Evolutionary conservation across 2,329 filamentous ascomycete species (phyloP).

Genomic region (Pyricularia sp.): DNA sequence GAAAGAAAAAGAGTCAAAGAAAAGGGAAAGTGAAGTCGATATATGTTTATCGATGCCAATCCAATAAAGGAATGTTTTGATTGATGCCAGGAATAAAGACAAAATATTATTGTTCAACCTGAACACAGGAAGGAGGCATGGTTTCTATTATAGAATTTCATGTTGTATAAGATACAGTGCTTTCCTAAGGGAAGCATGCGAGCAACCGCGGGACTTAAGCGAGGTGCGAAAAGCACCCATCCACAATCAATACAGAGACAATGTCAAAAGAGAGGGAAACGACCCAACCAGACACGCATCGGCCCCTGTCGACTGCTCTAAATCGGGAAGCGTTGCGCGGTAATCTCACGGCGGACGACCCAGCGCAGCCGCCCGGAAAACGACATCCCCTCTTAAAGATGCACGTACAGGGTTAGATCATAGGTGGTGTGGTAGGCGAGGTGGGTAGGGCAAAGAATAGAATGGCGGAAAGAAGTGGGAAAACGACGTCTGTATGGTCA

Average conservation of each 20-base stretch:
- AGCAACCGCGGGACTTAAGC: not conserved
- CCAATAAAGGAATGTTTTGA: not conserved
- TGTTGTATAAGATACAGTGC: not conserved
- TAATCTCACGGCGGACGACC: not conserved
- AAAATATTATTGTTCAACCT: not conserved
- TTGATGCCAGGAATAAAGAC: not conserved
- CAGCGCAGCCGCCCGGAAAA: not conserved
- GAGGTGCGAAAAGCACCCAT: not conserved
- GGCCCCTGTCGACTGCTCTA: not conserved
- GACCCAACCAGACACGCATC: not conserved
- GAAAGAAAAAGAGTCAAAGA: slow-evolving; percentile 6
- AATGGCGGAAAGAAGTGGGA: not conserved
- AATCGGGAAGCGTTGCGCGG: not conserved
- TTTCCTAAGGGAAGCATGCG: not conserved
- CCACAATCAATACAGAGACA: not conserved
- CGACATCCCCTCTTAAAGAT: not conserved
- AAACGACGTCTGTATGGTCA: slow-evolving; percentile 4
- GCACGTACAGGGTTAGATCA: not conserved
- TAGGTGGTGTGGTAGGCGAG: slow-evolving; percentile 8
- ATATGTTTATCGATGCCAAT: slow-evolving; percentile 3
- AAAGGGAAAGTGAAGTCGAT: slow-evolving; percentile 5
- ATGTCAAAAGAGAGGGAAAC: not conserved
- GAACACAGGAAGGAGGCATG: not conserved
- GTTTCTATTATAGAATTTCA: slow-evolving; percentile 1
- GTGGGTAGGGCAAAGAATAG: slow-evolving; percentile 6